Percentiles rank a stretch among this genome's conserved stretches.
These are phyloP conservation scores for Globisporangium carolinianum DNA, from an alignment of 352 stramenopile genomes.

Conservation along the genomic window DNA sequence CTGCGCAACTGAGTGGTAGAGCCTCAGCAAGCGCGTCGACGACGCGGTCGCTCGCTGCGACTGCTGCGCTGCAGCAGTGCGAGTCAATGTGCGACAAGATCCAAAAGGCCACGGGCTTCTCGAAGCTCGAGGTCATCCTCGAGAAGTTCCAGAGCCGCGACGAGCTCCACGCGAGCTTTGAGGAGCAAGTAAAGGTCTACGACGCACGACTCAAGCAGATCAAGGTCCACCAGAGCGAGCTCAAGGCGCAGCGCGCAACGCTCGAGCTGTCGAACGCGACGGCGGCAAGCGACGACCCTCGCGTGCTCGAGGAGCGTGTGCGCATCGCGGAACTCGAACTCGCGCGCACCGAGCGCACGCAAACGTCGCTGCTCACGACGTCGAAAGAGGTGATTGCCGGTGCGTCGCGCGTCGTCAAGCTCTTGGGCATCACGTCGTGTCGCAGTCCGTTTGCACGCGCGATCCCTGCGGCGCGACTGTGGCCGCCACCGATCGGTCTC, in stretches of 20 bases:
- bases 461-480: conserved; percentile 47
- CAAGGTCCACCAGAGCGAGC: conserved; percentile 55
- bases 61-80: conserved; percentile 72
- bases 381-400: conserved; percentile 75
- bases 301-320: conserved; percentile 62
- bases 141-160: conserved; percentile 76
- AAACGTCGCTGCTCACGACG: conserved; percentile 54
- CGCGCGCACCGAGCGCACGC: conserved; percentile 50
- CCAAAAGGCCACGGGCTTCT: conserved; percentile 70
- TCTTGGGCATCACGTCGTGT: conserved; percentile 69
- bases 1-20: conserved; percentile 2
- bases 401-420: conserved; percentile 59
- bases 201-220: conserved; percentile 77
- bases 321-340: conserved; percentile 68
- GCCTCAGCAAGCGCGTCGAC: conserved; percentile 18
- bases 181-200: conserved; percentile 79
- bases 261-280: conserved; percentile 59
- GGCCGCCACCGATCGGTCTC: conserved; percentile 46
- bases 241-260: conserved; percentile 62
- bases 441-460: conserved; percentile 47
- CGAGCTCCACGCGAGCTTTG: conserved; percentile 73
- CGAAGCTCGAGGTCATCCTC: conserved; percentile 69
- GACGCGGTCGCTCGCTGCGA: conserved; percentile 53
- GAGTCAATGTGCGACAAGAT: conserved; percentile 82
- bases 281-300: conserved; percentile 45